phyloP scores from a whole-genome alignment of 441 rosid genomes.

The Euphorbia celastroides region DNA sequence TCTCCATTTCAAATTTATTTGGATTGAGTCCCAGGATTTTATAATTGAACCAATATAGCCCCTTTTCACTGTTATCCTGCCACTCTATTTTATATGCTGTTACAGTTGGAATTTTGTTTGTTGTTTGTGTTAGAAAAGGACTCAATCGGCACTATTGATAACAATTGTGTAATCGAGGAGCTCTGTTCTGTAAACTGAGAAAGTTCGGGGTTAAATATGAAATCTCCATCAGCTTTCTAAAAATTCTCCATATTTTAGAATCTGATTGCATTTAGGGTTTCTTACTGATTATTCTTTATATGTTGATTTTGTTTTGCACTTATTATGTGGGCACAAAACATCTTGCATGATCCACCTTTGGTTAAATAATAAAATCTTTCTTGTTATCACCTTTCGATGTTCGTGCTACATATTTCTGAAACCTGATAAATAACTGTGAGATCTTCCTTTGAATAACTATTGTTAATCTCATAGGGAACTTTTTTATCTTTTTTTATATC shows the following conservation, averaged over 20 bases:
- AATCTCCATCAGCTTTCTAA: not conserved
- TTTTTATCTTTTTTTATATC: too few species aligned
- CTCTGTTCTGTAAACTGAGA: not conserved
- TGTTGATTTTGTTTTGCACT: not conserved
- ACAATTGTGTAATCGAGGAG: not conserved
- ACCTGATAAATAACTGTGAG: not conserved
- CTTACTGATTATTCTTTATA: not conserved
- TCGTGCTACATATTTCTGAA: not conserved
- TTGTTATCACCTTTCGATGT: not conserved
- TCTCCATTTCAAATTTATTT: not conserved
- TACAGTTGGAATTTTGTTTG: not conserved
- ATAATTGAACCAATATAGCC: not conserved
- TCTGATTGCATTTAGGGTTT: not conserved
- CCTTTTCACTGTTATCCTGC: not conserved
- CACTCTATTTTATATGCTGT: not conserved
- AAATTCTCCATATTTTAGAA: not conserved
- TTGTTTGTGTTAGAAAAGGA: too few species aligned
- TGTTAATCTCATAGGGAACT: too few species aligned
- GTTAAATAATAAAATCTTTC: not conserved
- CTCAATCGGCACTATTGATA: too few species aligned
- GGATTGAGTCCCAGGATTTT: not conserved
- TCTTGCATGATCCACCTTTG: not conserved
- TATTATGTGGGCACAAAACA: not conserved
- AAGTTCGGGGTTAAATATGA: not conserved
- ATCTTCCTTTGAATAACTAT: too few species aligned